phyloP scores from a whole-genome alignment of 371 early-diverging fungal species.

The Gilbertella persicaria region DNA sequence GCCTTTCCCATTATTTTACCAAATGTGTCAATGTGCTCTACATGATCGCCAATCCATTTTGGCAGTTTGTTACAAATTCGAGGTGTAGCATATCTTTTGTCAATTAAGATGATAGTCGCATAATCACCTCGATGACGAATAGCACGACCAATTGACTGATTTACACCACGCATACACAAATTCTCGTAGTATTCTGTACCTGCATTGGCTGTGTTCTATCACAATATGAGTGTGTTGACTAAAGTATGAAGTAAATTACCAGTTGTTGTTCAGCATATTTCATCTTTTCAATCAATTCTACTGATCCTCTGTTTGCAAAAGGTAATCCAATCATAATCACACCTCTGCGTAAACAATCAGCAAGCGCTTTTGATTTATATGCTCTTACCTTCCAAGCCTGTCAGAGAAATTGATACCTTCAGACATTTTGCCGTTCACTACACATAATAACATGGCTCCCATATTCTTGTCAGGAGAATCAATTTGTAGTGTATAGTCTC shows the following conservation, averaged over 20 bases:
- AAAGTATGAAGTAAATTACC: conserved; percentile 12
- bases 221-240: not conserved
- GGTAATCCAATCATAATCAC: conserved; percentile 92
- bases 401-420: conserved; percentile 98
- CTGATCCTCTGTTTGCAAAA: conserved; percentile 73
- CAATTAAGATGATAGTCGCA: conserved; percentile 73
- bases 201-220: conserved; percentile 27
- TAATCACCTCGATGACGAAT: conserved; percentile 89
- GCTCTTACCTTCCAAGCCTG: conserved; percentile 69
- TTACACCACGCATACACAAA: conserved; percentile 94
- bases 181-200: conserved; percentile 86
- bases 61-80: conserved; percentile 62
- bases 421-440: conserved; percentile 96
- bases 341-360: conserved; percentile 43
- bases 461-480: conserved; percentile 28
- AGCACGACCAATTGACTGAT: conserved; percentile 96
- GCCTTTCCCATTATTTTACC: conserved; percentile 50
- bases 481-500: conserved; percentile 61
- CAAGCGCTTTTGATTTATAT: not conserved
- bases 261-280: conserved; percentile 53
- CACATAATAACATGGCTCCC: conserved; percentile 90
- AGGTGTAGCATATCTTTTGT: conserved; percentile 61
- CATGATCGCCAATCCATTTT: conserved; percentile 64
- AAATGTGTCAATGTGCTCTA: conserved; percentile 55
- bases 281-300: conserved; percentile 81